phyloP scores from a whole-genome alignment of 768 basidiomycete species.

The Serendipita vermifera region DNA sequence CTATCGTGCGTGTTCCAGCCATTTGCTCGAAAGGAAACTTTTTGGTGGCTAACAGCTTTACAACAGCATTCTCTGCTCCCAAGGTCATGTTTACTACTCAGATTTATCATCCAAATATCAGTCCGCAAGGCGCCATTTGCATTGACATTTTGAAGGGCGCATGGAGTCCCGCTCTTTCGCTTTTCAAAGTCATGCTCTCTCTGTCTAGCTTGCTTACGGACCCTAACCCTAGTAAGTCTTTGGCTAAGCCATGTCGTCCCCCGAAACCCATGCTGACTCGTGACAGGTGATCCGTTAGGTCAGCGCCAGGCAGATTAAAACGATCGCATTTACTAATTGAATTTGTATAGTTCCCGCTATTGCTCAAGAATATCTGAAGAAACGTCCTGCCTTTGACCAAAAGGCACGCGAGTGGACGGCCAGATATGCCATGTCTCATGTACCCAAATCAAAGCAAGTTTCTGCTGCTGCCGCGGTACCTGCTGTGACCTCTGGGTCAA shows the following conservation, averaged over 20 bases:
- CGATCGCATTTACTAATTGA: no score
- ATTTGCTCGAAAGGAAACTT: neutral
- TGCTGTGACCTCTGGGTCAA: no score
- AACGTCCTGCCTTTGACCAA: neutral
- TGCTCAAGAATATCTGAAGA: slow-evolving; percentile 2
- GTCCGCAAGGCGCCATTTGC: slow-evolving; percentile 39
- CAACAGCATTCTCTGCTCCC: neutral
- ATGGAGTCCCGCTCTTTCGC: slow-evolving; percentile 87
- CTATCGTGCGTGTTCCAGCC: slow-evolving; percentile 51
- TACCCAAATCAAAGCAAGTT: neutral
- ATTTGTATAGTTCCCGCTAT: neutral
- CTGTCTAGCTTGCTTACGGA: slow-evolving; percentile 86
- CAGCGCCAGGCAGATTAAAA: neutral
- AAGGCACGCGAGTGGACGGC: neutral
- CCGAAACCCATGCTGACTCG: neutral
- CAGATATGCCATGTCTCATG: neutral
- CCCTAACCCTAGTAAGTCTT: slow-evolving; percentile 72
- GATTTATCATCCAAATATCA: slow-evolving; percentile 54
- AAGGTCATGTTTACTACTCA: slow-evolving; percentile 1
- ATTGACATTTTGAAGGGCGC: slow-evolving; percentile 87
- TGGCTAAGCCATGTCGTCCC: neutral
- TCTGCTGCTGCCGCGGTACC: no score
- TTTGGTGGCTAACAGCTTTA: neutral
- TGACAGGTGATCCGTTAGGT: neutral
- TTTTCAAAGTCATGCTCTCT: slow-evolving; percentile 91